Evolutionary conservation across 1,284 basidiomycete genomes (phyloP).

Genomic region (Anthracocystis panici-leucophaei): DNA sequence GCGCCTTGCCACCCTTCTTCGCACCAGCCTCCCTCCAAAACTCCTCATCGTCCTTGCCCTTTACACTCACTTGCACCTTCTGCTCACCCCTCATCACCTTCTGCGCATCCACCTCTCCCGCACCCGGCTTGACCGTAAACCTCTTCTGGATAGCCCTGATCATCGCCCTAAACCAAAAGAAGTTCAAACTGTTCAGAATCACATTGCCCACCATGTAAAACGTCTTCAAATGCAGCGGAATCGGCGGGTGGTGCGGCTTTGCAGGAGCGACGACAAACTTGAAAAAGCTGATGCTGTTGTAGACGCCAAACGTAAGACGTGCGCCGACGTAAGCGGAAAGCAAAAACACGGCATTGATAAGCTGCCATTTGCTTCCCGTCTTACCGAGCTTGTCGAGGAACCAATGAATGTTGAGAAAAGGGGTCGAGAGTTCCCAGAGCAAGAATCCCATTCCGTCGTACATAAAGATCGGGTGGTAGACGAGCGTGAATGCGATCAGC

Average conservation of each 20-base stretch:
- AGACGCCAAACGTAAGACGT: conserved; percentile 68
- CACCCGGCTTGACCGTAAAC: conserved; percentile 50
- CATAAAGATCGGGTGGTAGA: conserved; percentile 69
- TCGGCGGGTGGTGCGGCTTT: conserved; percentile 49
- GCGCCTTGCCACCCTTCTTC: conserved; percentile 32
- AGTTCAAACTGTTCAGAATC: conserved; percentile 66
- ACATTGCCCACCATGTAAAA: conserved; percentile 62
- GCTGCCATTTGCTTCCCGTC: conserved; percentile 67
- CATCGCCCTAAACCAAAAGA: conserved; percentile 71
- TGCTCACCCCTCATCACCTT: conserved; percentile 55
- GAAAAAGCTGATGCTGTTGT: conserved; percentile 66
- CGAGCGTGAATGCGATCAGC: conserved; percentile 63
- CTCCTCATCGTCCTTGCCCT: conserved; percentile 52
- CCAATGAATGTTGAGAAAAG: conserved; percentile 71
- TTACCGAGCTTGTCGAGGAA: conserved; percentile 70
- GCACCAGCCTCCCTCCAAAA: conserved; percentile 57
- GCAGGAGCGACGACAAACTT: conserved; percentile 56
- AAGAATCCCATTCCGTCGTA: conserved; percentile 69
- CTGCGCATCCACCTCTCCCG: conserved; percentile 36
- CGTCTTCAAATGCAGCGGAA: conserved; percentile 32
- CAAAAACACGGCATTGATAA: conserved; percentile 69
- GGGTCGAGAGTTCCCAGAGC: conserved; percentile 69
- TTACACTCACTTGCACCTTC: conserved; percentile 47
- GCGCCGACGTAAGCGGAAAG: conserved; percentile 67
- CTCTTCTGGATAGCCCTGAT: conserved; percentile 68